These are phyloP conservation scores for Uronychia setigera DNA, from an alignment of 73 alveolate genomes.

Conservation along the genomic window DNA sequence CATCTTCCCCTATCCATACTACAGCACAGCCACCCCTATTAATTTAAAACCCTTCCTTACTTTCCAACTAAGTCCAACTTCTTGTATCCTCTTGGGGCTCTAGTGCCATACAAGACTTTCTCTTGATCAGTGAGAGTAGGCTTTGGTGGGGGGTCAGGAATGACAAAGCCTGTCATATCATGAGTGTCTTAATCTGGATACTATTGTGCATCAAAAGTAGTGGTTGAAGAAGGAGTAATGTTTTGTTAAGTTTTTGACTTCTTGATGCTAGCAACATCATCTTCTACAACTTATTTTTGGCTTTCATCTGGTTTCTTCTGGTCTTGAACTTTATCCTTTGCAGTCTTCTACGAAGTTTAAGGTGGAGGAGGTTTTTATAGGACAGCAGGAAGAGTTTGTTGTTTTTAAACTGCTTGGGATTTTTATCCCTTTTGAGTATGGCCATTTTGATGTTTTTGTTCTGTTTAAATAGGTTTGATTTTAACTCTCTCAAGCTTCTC, in stretches of 20 bases:
- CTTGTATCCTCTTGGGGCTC: slow-evolving; percentile 74
- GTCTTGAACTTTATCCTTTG: too few species aligned
- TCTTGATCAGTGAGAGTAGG: slow-evolving; percentile 52
- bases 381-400: too few species aligned
- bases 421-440: too few species aligned
- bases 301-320: too few species aligned
- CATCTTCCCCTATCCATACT: slow-evolving; percentile 73
- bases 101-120: slow-evolving; percentile 61
- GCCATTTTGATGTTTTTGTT: too few species aligned
- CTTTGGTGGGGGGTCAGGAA: not conserved
- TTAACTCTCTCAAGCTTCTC: too few species aligned
- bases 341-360: too few species aligned
- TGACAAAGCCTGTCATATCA: not conserved
- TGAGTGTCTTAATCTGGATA: not conserved
- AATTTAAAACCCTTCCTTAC: not conserved
- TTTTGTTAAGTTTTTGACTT: not conserved
- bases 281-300: too few species aligned
- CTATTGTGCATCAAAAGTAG: not conserved
- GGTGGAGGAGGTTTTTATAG: too few species aligned
- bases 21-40: slow-evolving; percentile 82
- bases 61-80: slow-evolving; percentile 68
- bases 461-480: too few species aligned
- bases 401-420: too few species aligned
- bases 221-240: not conserved
- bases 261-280: too few species aligned